Percentiles rank a stretch among this genome's conserved stretches.
These are phyloP conservation scores for Tephrocybe sp. DNA, from an alignment of 768 basidiomycete species.

Conservation along the genomic window DNA sequence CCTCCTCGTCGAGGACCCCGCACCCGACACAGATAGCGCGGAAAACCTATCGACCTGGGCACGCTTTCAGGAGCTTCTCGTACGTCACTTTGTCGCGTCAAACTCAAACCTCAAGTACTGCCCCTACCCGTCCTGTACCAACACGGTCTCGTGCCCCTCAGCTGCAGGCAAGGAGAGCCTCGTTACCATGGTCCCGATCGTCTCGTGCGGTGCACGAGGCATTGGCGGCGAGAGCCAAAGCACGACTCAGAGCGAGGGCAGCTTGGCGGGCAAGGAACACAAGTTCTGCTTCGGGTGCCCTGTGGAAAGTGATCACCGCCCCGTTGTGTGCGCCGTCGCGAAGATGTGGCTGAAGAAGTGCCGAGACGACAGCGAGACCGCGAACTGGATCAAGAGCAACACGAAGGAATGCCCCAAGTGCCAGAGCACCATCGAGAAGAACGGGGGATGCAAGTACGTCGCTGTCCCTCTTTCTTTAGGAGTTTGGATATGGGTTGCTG, in stretches of 20 bases:
- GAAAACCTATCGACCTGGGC: conserved; percentile 54
- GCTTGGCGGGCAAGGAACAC: conserved; percentile 51
- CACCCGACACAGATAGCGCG: conserved; percentile 23
- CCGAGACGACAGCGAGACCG: conserved; percentile 95
- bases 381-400: conserved; percentile 99
- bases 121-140: conserved; percentile 91
- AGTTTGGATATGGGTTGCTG: too few relatives aligned
- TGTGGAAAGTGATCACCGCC: conserved; percentile 87
- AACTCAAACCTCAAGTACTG: conserved; percentile 88
- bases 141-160: conserved; percentile 89
- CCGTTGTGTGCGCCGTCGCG: conserved; percentile 86
- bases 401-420: conserved; percentile 98
- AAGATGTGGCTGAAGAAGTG: conserved; percentile 97
- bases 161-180: conserved; percentile 76
- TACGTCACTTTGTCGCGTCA: conserved; percentile 88
- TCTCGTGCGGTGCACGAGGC: conserved; percentile 73
- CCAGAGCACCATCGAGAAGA: conserved; percentile 99
- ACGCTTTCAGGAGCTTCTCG: conserved; percentile 85
- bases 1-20: conserved; percentile 39
- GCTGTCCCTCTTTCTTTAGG: too few relatives aligned
- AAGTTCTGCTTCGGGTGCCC: conserved; percentile 95
- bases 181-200: conserved; percentile 82
- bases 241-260: conserved; percentile 25
- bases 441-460: conserved; percentile 98
- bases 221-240: conserved; percentile 36